Evolutionary conservation across 2,329 filamentous ascomycete genomes (phyloP).

Genomic region (Apiospora kogelbergensis): DNA sequence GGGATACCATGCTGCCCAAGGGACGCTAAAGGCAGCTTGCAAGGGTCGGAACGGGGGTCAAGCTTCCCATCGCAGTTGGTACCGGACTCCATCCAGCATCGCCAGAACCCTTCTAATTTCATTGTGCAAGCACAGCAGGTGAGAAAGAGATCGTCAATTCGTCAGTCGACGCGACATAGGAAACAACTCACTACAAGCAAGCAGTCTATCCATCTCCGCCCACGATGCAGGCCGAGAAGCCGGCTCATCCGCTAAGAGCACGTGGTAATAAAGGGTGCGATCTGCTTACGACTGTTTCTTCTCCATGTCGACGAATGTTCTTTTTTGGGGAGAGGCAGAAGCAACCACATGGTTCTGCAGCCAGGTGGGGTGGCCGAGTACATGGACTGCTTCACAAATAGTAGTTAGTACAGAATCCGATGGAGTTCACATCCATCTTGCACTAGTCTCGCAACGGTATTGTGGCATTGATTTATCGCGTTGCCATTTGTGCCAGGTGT

Average conservation of each 20-base stretch:
- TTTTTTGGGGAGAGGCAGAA: neutral
- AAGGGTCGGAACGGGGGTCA: conserved; percentile 2
- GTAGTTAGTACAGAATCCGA: neutral
- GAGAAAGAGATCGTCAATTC: neutral
- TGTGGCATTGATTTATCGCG: neutral
- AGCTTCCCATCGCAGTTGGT: neutral
- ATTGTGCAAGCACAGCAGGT: neutral
- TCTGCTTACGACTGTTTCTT: neutral
- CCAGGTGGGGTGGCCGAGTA: neutral
- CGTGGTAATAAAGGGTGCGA: neutral
- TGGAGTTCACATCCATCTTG: neutral
- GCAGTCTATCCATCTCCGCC: neutral
- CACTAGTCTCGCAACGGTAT: neutral
- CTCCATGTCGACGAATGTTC: neutral
- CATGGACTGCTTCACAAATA: neutral
- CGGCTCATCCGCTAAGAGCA: neutral
- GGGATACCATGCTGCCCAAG: neutral
- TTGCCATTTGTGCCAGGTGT: neutral
- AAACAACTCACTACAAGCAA: neutral
- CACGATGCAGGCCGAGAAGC: neutral
- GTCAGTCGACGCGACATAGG: neutral
- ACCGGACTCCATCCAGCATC: neutral
- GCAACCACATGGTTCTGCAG: neutral
- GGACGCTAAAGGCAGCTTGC: neutral
- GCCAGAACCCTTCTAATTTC: neutral